A percentile compares a stretch with the other conserved stretches of the same genome.
phyloP scores from a whole-genome alignment of 495 filamentous ascomycete species.

The Pyrenopolyporus hunteri region DNA sequence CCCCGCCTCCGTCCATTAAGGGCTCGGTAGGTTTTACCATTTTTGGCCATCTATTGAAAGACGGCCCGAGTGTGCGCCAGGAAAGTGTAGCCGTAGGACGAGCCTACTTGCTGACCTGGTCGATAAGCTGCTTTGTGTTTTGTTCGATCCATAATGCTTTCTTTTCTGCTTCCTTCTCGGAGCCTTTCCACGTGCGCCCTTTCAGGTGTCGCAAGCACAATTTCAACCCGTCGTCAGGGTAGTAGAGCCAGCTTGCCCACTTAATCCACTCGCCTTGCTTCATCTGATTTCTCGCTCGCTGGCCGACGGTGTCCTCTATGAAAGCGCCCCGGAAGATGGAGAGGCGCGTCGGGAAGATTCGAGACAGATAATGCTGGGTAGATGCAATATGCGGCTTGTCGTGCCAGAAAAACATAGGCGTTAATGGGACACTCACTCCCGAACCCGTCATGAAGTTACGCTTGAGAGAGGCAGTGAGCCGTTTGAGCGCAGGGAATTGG shows the following conservation, averaged over 20 bases:
- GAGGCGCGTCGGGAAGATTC: conserved; percentile 49
- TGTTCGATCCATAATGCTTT: conserved; percentile 26
- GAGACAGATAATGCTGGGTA: conserved; percentile 50
- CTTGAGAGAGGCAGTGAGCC: conserved; percentile 47
- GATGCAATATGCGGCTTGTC: conserved; percentile 56
- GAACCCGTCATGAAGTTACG: conserved; percentile 41
- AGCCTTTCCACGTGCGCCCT: conserved; percentile 51
- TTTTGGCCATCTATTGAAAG: neutral
- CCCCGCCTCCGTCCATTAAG: too few relatives aligned
- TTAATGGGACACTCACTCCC: conserved; percentile 45
- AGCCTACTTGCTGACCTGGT: neutral
- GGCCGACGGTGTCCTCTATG: conserved; percentile 55
- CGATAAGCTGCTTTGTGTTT: neutral
- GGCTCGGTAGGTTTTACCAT: too few relatives aligned
- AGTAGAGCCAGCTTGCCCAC: conserved; percentile 58
- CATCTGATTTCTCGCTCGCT: conserved; percentile 54
- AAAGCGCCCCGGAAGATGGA: conserved; percentile 51
- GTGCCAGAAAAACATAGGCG: conserved; percentile 58
- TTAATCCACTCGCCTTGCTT: conserved; percentile 52
- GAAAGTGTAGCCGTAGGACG: neutral
- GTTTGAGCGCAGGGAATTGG: conserved; percentile 44
- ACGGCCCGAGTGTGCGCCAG: neutral
- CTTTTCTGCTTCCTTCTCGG: conserved; percentile 38
- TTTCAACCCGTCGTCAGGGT: conserved; percentile 48
- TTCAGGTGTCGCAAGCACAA: conserved; percentile 51